Evolutionary conservation across 2,329 filamentous ascomycete species (phyloP), one percentile per base, ranked within the genome.

Genomic region (Exserohilum turcica): DNA sequence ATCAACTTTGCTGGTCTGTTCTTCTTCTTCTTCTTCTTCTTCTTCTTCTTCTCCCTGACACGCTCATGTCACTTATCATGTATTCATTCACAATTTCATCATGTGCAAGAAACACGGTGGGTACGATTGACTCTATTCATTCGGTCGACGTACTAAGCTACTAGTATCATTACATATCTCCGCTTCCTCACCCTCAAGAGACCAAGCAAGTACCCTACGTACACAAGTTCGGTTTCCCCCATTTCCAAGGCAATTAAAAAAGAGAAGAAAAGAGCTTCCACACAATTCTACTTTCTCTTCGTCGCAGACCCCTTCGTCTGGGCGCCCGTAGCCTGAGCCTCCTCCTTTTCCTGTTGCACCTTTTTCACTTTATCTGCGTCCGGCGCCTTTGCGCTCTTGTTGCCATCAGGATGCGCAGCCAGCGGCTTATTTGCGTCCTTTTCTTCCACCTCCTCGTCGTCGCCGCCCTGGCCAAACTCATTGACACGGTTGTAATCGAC

Each of bases 381-480:
- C 1, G 64, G 61, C 2, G 68, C 68, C 61, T 67, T 68, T 9
- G 60, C 47, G 19, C 52, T 57, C 54, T 61, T 64, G 46, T 72
- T 68, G 1, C 60, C 67, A 40, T 70, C 72, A 1, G 76, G 60
- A 21, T 70, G 59, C 21, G 67, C 70, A 7, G 62, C 66, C 13
- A 80, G 51, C 12, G 77, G 77, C 63, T 75, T 74, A 13, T 68
- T 71, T 1, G 75, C 75, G 56, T 70, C 72, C 65, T 83, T 82
- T 40, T 82, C 82, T 54, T 79, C 79, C 50, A 80, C 82, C 56
- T 82, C 80, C 43, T 85, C 84, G 18, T 92, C 90, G n/a, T 95
- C 93, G n/a, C 94, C 94, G 31, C 93, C 94, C 80, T 97, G 94
- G 7, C 94, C 94, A 72, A 97, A 99, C 76, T 99, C 94, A 75